Percentiles rank a stretch among this genome's conserved stretches.
These are phyloP conservation scores for Collybiopsis luxurians DNA, from an alignment of 768 basidiomycete species.

Conservation along the genomic window DNA sequence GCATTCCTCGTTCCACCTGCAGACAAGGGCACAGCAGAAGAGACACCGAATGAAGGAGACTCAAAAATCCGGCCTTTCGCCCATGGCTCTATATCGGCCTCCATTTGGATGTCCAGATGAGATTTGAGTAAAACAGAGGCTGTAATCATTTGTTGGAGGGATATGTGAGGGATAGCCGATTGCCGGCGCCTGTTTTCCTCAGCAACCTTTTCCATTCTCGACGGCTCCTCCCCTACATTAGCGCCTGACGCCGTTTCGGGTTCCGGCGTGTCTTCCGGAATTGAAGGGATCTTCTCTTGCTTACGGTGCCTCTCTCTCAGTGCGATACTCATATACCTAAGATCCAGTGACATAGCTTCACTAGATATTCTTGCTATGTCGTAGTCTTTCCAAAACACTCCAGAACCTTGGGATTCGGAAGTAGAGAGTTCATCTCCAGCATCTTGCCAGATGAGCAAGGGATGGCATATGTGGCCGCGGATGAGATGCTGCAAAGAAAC, in stretches of 20 bases:
- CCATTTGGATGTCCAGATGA: slow-evolving; percentile 60
- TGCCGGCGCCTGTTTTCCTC: too few species aligned
- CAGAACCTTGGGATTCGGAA: slow-evolving; percentile 19
- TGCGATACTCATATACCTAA: slow-evolving; percentile 54
- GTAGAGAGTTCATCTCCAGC: slow-evolving; percentile 60
- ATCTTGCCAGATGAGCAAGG: slow-evolving; percentile 66
- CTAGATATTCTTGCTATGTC: slow-evolving; percentile 59
- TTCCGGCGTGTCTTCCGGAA: neutral
- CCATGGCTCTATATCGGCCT: slow-evolving; percentile 53
- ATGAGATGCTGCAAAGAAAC: slow-evolving; percentile 52
- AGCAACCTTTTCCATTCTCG: slow-evolving; percentile 25
- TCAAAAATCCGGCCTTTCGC: slow-evolving; percentile 38
- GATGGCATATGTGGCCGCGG: slow-evolving; percentile 71
- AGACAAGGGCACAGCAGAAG: too few species aligned
- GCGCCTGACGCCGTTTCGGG: neutral
- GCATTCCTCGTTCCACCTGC: too few species aligned
- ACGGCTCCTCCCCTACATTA: slow-evolving; percentile 19
- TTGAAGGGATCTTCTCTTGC: neutral
- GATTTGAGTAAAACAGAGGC: slow-evolving; percentile 74
- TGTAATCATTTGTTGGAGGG: slow-evolving; percentile 73
- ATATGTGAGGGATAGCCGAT: slow-evolving; percentile 40
- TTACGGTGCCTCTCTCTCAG: slow-evolving; percentile 29
- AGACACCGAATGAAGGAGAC: slow-evolving; percentile 21
- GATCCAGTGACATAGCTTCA: slow-evolving; percentile 68
- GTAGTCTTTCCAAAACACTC: slow-evolving; percentile 62